Conservation (phyloP, 805 yeast genomes). For the Sporopachydermia quercuum region DNA sequence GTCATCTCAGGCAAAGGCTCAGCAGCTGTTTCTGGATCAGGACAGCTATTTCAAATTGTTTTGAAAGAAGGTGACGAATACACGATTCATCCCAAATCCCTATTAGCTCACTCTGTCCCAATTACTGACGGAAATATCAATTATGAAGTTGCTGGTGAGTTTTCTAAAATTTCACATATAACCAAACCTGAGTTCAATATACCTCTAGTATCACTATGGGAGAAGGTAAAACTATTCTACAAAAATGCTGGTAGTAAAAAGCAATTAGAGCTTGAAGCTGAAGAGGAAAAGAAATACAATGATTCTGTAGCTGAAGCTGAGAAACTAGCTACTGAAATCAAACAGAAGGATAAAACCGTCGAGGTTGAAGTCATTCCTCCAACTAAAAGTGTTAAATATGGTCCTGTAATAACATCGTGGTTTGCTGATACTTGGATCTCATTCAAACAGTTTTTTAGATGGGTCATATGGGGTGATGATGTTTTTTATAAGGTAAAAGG, state of each 20-base stretch:
- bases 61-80: constrained; percentile 25
- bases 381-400: constrained; percentile 1
- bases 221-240: neutral
- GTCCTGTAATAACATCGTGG: neutral
- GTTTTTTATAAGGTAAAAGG: constrained; percentile 13
- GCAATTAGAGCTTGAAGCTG: neutral
- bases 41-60: constrained; percentile 23
- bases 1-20: constrained; percentile 28
- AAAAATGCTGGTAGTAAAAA: neutral
- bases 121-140: constrained; percentile 7
- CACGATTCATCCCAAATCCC: constrained; percentile 22
- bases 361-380: constrained; percentile 2
- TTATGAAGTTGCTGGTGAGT: constrained; percentile 5
- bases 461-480: constrained; percentile 15
- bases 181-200: neutral
- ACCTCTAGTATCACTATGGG: neutral
- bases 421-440: constrained; percentile 5
- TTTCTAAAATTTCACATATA: neutral
- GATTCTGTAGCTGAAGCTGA: constrained; percentile 8
- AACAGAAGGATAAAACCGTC: constrained; percentile 3
- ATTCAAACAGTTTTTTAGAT: constrained; percentile 6
- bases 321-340: constrained; percentile 8
- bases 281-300: neutral
- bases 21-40: constrained; percentile 27
- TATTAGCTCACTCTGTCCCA: constrained; percentile 26